phyloP scores from a whole-genome alignment of 148 eudicot species.

The Amaranthus palmeri region DNA sequence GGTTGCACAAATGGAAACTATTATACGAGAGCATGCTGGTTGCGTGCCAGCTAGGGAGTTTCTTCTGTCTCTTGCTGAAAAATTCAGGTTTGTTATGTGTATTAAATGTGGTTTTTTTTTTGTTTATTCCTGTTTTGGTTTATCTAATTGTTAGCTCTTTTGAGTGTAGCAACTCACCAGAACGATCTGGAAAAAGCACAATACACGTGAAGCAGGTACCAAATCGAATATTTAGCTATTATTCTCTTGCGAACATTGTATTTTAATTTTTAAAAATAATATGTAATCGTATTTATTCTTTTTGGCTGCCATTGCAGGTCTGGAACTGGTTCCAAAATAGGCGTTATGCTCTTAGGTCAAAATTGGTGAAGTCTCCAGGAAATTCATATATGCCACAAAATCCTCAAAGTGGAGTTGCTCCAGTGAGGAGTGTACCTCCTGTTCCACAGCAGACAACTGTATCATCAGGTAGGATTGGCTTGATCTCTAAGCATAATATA shows the following conservation, averaged over 20 bases:
- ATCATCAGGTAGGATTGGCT: conserved; percentile 44
- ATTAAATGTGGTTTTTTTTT: neutral
- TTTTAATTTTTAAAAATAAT: neutral
- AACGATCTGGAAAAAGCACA: conserved; percentile 57
- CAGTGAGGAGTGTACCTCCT: conserved; percentile 45
- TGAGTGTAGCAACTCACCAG: conserved; percentile 48
- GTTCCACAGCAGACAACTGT: conserved; percentile 38
- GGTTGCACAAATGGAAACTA: conserved; percentile 90
- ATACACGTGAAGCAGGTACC: conserved; percentile 89
- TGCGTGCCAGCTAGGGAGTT: conserved; percentile 68
- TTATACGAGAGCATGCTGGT: conserved; percentile 58
- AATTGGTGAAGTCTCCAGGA: conserved; percentile 49
- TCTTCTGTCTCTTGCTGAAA: conserved; percentile 69
- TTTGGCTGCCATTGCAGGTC: conserved; percentile 36
- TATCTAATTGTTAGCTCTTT: neutral
- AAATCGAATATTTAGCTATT: conserved; percentile 7
- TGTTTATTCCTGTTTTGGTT: conserved; percentile 1
- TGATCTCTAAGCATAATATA: conserved; percentile 9
- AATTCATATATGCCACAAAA: conserved; percentile 36
- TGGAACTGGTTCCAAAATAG: conserved; percentile 99
- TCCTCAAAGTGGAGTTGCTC: conserved; percentile 46
- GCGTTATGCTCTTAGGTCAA: conserved; percentile 83
- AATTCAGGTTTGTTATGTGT: conserved; percentile 57
- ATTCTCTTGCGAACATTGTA: neutral
- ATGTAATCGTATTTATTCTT: conserved; percentile 6